Conservation (phyloP, 2,329 filamentous ascomycete genomes). For the Penicillium griseofulvum region DNA sequence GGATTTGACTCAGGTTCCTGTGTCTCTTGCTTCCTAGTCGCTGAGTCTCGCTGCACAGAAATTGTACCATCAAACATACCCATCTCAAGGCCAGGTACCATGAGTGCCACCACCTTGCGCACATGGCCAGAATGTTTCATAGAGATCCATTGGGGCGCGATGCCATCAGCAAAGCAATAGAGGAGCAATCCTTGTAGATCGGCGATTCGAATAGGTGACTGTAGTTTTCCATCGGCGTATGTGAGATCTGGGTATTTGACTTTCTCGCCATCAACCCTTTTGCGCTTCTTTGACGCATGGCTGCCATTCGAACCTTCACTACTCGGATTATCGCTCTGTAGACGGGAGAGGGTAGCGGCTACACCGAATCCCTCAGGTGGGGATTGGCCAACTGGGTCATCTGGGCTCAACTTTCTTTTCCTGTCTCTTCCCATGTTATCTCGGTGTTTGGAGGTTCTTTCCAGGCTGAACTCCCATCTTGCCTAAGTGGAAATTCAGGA, state of each 20-base stretch:
- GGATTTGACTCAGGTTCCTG: constrained; percentile 13
- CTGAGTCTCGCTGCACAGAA: constrained; percentile 34
- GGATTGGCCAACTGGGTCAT: constrained; percentile 19
- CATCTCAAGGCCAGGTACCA: constrained; percentile 88
- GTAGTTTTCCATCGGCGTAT: constrained; percentile 54
- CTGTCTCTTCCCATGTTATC: constrained; percentile 23
- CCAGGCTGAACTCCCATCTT: not conserved
- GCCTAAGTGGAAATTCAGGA: constrained; percentile 8
- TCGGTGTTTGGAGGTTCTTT: not conserved
- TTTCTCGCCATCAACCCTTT: constrained; percentile 41
- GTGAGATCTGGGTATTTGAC: constrained; percentile 54
- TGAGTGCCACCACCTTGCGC: constrained; percentile 77
- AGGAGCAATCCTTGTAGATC: constrained; percentile 59
- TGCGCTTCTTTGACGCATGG: constrained; percentile 22
- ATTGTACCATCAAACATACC: constrained; percentile 75
- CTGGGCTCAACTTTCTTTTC: constrained; percentile 38
- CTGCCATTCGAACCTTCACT: constrained; percentile 4
- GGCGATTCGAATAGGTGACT: constrained; percentile 55
- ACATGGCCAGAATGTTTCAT: constrained; percentile 57
- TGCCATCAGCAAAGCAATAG: constrained; percentile 61
- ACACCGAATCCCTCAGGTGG: constrained; percentile 27
- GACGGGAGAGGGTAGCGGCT: constrained; percentile 32
- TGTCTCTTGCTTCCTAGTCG: constrained; percentile 2
- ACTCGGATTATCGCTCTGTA: constrained; percentile 23
- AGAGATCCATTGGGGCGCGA: constrained; percentile 63